A percentile compares a stretch with the other conserved stretches of the same genome.
These are phyloP conservation scores for Claviceps sp. DNA, from an alignment of 2,329 filamentous ascomycete species.

Conservation along the genomic window DNA sequence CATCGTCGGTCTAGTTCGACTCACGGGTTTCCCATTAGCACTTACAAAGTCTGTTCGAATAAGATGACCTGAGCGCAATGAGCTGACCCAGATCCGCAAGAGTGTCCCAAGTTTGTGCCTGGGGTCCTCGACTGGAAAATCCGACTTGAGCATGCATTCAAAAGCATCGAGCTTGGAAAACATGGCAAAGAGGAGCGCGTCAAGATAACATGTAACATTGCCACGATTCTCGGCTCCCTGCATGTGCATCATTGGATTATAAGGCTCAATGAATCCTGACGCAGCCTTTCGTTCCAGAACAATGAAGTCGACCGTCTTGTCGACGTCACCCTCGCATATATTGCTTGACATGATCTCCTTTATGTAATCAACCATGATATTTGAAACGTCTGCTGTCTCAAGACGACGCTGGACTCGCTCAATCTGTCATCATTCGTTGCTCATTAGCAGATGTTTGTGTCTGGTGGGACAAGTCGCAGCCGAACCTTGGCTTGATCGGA, in stretches of 20 bases:
- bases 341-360: conserved; percentile 43
- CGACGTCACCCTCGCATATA: conserved; percentile 54
- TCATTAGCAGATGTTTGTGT: background rate
- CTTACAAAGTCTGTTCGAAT: conserved; percentile 74
- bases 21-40: conserved; percentile 1
- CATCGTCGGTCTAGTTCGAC: background rate
- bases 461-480: background rate
- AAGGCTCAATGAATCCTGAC: conserved; percentile 63
- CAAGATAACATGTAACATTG: conserved; percentile 87
- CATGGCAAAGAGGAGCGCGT: conserved; percentile 88
- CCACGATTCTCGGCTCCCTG: conserved; percentile 76
- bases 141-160: conserved; percentile 78
- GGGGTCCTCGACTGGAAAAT: conserved; percentile 52
- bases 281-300: conserved; percentile 69
- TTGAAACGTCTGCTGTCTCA: conserved; percentile 30
- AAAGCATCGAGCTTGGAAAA: conserved; percentile 83
- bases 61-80: conserved; percentile 71
- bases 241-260: conserved; percentile 58
- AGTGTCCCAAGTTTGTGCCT: conserved; percentile 63
- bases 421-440: conserved; percentile 20
- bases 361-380: conserved; percentile 43
- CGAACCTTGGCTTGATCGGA: conserved; percentile 16
- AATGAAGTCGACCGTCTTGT: conserved; percentile 64
- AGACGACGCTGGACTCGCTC: conserved; percentile 26
- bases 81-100: conserved; percentile 83